These are phyloP conservation scores for Apiospora marii DNA, from an alignment of 2,329 filamentous ascomycete genomes.

Conservation along the genomic window DNA sequence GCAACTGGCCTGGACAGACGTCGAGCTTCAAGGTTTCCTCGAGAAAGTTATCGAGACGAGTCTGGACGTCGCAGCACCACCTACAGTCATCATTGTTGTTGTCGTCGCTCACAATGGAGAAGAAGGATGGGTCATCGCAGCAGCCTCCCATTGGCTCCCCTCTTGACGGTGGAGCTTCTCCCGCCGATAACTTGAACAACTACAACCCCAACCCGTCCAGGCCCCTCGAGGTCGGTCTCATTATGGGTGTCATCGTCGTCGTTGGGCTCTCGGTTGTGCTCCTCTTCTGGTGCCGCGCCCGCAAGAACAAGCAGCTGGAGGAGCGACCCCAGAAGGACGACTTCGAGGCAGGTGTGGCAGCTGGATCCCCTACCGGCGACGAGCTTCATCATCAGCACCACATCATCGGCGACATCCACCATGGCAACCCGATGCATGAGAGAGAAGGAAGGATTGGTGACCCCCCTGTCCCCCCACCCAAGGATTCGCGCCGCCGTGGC, in stretches of 20 bases:
- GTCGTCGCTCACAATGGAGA: not conserved
- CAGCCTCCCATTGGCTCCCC: not conserved
- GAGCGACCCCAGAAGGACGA: conserved; percentile 28
- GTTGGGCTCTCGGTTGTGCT: conserved; percentile 36
- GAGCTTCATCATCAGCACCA: conserved; percentile 1
- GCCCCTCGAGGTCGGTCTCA: conserved; percentile 40
- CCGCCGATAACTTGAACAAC: conserved; percentile 13
- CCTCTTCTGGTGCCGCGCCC: conserved; percentile 40
- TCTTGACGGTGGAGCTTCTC: not conserved
- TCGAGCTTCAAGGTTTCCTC: not conserved
- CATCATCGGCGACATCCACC: not conserved
- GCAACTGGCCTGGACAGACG: not conserved
- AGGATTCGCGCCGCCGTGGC: conserved; percentile 32
- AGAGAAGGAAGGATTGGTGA: not conserved
- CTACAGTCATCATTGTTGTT: not conserved
- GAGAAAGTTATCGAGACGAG: not conserved
- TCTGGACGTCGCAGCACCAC: not conserved
- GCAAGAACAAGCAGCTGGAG: conserved; percentile 29
- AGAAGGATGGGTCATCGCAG: not conserved
- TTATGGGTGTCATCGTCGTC: conserved; percentile 35
- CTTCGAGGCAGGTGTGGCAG: conserved; percentile 15
- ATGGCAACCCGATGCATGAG: not conserved
- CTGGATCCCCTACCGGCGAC: conserved; percentile 18
- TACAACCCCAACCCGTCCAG: conserved; percentile 23
- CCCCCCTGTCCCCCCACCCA: conserved; percentile 29